Evolutionary conservation across 192 early-diverging fungal species (phyloP), one percentile per base, ranked within the genome.

Genomic region (Rhizophagus prolifer): DNA sequence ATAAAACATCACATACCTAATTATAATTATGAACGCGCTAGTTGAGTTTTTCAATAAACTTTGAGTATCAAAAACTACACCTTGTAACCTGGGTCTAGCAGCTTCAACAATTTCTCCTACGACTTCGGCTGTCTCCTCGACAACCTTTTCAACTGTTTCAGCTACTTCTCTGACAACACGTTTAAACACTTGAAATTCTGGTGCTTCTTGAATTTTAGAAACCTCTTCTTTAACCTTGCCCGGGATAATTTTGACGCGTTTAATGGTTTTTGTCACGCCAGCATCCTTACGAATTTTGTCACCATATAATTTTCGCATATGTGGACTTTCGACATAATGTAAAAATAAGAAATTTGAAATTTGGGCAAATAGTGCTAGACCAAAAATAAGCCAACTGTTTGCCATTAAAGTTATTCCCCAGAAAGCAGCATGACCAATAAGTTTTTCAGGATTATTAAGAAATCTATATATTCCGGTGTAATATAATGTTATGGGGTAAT

Each of bases 391-490:
- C 89, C 91, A 90, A 74, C 88, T 91, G 68, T 90, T 90, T 63
- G 94, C 92, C 69, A 96, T 93, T 71, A 98, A 81, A 19, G 95
- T 90, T 78, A 97, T 84, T 9, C 96, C 97, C 91, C 95, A 99
- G 81, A 95, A 97, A 1, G 96, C 95, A 26, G 94, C 93, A 71
- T 94, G 94, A n/a, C 94, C 95, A 75, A 97, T 93, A 50, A 97
- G 88, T 81, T 95, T 93, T 65, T 95, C 94, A 12, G 97, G 96
- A 83, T 97, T 95, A 82, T 98, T 95, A 28, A 97, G 84, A 70
- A 94, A 98, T 81, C 86, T 79, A 70, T 74, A 98, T 69, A 97
- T 92, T 26, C 97, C 97, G 31, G 91, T 95, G 82, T 97, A 97
- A 70, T 92, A 89, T 28, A 92, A 85, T 69, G 89, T 89, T 70